Evolutionary conservation across 768 basidiomycete species (phyloP).

Genomic region (Podaxis sp.): DNA sequence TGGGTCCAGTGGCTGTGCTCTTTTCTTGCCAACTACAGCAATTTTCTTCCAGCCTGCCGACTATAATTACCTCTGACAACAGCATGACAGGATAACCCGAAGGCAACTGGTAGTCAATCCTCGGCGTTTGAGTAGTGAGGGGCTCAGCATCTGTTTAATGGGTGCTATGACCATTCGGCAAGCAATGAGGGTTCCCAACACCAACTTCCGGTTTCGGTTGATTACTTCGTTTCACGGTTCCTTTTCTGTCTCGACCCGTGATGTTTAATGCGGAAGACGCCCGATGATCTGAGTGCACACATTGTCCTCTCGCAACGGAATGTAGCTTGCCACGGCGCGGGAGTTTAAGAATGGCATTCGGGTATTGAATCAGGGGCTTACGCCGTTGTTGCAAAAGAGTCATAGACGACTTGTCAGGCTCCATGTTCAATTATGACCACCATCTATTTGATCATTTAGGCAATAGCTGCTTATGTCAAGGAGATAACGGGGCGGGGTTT

Average conservation of each 20-base stretch:
- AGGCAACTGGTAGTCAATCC: not conserved
- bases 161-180: not conserved
- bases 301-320: not conserved
- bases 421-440: too few species aligned
- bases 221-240: not conserved
- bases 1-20: slow-evolving; percentile 26
- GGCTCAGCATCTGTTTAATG: not conserved
- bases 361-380: not conserved
- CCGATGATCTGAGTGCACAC: not conserved
- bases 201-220: not conserved
- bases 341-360: not conserved
- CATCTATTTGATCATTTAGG: too few species aligned
- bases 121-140: not conserved
- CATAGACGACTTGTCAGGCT: too few species aligned
- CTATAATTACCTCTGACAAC: not conserved
- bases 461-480: too few species aligned
- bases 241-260: not conserved
- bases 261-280: not conserved
- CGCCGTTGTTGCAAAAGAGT: too few species aligned
- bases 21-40: not conserved
- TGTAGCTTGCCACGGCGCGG: not conserved
- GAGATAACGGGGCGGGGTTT: too few species aligned
- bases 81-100: not conserved
- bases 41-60: not conserved
- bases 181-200: slow-evolving; percentile 2